Base-by-base conservation (phyloP, 148 eudicot genomes). In the Rhododendron kiyosumense region DNA sequence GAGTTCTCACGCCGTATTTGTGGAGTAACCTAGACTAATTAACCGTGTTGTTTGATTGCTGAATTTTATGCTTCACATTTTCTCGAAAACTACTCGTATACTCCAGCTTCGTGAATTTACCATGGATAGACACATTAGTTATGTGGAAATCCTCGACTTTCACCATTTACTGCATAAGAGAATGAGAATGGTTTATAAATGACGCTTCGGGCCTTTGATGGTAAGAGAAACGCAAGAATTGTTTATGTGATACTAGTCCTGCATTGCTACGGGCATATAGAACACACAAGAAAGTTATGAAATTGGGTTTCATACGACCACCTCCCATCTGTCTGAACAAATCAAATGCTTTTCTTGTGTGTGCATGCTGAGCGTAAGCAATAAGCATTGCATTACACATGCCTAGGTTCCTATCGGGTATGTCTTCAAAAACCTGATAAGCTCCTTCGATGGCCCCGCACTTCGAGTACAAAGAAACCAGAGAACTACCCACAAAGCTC, bases 341-440 rank as follows among this genome's bases (percentile, higher is more conserved):
- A 49, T 86, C 90, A 45, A 94, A 86, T 13, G 90, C 93, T 82
- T 88, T 94, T 20, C 49, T 12, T 12, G 92, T 91, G 43, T 95
- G 94, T 0, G 93, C 87, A 36, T 96, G 99, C 73, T 94, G 99
- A 85, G 98, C 98, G 83, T 98, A 96, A 4, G 96, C 97, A 78
- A 91, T 94, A 85, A 96, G 79, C 97, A 96, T 95, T 3, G 97
- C 86, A 78, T 96, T 96, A 97, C 99, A 96, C 91, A 94, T 89
- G 20, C 99, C 98, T 34, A 96, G 88, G 80, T 96, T 96, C 86
- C 84, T 93, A 9, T 38, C 84, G 1, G 38, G 24, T 20, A 86
- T 89, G 65, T 96, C 98, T 63, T 92, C 88, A 74, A 95, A 96
- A 34, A 91, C 93, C 63, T 46, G 90, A 84, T 92, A 91, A 78